Evolutionary conservation across 371 early-diverging fungal genomes (phyloP).

Genomic region (Funneliformis caledonium): DNA sequence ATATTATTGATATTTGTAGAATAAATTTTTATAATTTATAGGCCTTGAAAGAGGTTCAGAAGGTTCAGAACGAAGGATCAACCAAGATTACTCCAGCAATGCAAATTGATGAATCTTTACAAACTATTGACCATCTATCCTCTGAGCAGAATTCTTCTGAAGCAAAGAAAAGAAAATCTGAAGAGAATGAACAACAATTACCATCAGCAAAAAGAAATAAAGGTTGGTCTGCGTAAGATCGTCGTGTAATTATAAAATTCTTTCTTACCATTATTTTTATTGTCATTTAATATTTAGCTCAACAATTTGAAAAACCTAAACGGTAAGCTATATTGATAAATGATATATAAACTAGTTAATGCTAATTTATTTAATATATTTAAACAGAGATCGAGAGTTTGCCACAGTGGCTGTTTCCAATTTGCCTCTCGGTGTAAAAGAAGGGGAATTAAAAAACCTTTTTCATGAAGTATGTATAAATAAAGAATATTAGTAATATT

Average conservation of each 20-base stretch:
- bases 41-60: neutral
- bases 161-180: conserved; percentile 16
- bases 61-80: neutral
- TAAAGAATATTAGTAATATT: neutral
- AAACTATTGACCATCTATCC: neutral
- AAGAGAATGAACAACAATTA: neutral
- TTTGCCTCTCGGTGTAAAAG: conserved; percentile 15
- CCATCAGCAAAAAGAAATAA: neutral
- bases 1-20: neutral
- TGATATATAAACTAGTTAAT: neutral
- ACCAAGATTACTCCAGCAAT: neutral
- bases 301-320: conserved; percentile 1
- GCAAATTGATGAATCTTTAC: neutral
- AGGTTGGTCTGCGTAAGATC: neutral
- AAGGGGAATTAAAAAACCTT: conserved; percentile 28
- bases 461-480: conserved; percentile 15
- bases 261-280: neutral
- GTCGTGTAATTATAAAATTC: neutral
- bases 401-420: conserved; percentile 21
- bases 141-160: neutral
- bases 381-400: conserved; percentile 31
- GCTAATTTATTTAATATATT: neutral
- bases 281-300: neutral
- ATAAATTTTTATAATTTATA: neutral
- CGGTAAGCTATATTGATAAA: neutral